A percentile compares a stretch with the other conserved stretches of the same genome.
These are phyloP conservation scores for Auxenochlorella pyrenoidosa DNA, from an alignment of 139 green algal genomes.

Conservation along the genomic window DNA sequence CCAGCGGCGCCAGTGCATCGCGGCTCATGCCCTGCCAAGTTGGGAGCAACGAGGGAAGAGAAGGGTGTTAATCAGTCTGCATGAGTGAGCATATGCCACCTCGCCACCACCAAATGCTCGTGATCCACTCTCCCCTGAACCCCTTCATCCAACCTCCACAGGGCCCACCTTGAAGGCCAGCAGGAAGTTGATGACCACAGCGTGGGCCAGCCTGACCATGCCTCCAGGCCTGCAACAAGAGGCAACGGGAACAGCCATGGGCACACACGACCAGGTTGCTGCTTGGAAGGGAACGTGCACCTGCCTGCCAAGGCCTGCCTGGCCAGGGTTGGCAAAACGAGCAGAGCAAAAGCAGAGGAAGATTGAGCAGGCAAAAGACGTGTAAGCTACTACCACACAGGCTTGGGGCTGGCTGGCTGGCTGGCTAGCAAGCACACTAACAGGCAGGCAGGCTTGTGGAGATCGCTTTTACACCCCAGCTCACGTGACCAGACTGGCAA, in stretches of 20 bases:
- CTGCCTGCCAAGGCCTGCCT: too few species aligned
- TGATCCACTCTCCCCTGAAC: not conserved
- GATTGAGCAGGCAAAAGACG: too few species aligned
- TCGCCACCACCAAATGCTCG: not conserved
- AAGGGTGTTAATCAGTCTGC: not conserved
- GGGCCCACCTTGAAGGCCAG: constrained; percentile 60
- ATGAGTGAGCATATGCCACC: not conserved
- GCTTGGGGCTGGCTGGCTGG: too few species aligned
- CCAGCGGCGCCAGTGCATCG: not conserved
- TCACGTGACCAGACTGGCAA: constrained; percentile 48
- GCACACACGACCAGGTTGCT: not conserved
- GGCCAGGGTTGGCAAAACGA: not conserved
- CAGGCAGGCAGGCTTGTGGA: not conserved
- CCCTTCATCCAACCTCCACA: too few species aligned
- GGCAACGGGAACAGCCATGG: not conserved
- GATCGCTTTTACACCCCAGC: not conserved
- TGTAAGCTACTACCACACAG: too few species aligned
- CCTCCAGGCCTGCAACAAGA: constrained; percentile 50
- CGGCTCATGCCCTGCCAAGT: not conserved
- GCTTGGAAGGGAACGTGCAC: not conserved
- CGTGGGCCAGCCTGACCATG: constrained; percentile 69
- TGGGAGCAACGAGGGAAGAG: not conserved
- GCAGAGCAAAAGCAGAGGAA: too few species aligned
- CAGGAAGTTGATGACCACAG: constrained; percentile 54
- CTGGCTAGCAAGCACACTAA: not conserved